Evolutionary conservation across 805 yeast genomes (phyloP), one percentile per base, ranked within the genome.

Genomic region (Yarrowia phangngaensis): DNA sequence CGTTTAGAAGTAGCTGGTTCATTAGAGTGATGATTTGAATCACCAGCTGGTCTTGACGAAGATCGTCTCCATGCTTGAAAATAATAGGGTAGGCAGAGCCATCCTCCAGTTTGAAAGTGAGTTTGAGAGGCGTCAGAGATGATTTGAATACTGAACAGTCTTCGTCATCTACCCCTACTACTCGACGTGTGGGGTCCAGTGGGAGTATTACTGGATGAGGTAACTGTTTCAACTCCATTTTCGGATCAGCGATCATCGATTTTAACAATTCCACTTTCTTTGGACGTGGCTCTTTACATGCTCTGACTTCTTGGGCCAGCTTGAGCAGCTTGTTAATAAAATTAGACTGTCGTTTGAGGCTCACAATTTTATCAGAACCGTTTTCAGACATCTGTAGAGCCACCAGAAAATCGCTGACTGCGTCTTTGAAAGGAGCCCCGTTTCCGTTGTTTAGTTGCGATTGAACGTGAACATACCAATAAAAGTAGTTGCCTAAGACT

Each of bases 31-130:
- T 85, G 53, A 92, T 86, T 64, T 92, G 98, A 41, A 88, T 84
- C n/a, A 92, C 95, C 55, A 92, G 73, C 64, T 92, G 99, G 69
- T 92, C 99, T 64, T 92, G 99, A 52, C 97, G 72, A 43, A 92
- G 70, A 62, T 92, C 98, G 64, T 84, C 99, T 11, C 99, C 99
- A 43, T 84, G 84, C 64, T 92, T 92, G 67, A 87, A 90, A 83
- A 92, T 90, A 27, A 92, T 68, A 5, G 94, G 79, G 63, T 87
- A 92, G 47, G 66, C 69, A 0, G 62, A 65, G 2, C 74, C 76
- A 8, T 66, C 65, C 2, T 1, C 58, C 4, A 92, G 81, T 56
- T 75, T 79, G 62, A 92, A 81, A 0, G 87, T 76, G 34, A 92
- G 74, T 60, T 88, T 87, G 48, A 92, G 69, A 1, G 99, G 99